Evolutionary conservation across 805 yeast genomes (phyloP), one percentile per base, ranked within the genome.

Genomic region (Cyberlindnera xylosilytica): DNA sequence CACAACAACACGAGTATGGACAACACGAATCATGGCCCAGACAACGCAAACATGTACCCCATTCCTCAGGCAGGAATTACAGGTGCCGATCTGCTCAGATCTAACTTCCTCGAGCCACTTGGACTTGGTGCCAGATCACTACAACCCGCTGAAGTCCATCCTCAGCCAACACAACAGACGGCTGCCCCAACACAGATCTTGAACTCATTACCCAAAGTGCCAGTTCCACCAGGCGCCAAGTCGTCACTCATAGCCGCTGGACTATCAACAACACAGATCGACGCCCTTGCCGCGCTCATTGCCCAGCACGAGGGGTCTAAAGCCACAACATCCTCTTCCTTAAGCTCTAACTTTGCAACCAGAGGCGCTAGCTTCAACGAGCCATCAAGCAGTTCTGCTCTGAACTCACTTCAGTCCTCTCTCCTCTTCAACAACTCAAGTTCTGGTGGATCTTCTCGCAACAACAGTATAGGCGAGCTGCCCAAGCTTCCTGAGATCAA

Each of bases 201-300:
- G 4, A 60, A 73, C 1, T 60, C 64, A 32, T 54, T 80, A 24
- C 88, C 89, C 13, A 74, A 75, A 50, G 78, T 81, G 13, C 74
- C 76, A 0, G 87, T 85, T 4, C 93, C 93, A 1, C 79, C 79
- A 6, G 87, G 88, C 10, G 91, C 90, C 2, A 75, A 78, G 48
- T 63, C 70, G 17, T 75, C 88, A 1, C 60, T 85, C 34, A 72
- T 73, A 6, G 74, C 78, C 6, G 87, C 82, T 3, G 93, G 93
- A 0, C 69, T 85, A 32, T 68, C 79, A 2, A 77, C 73, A 43
- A 79, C 78, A 28, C 93, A 85, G 58, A 83, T 85, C 12, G 87
- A 82, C 53, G 79, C 87, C 2, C 65, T 85, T 26, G 80, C 87
- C 6, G 87, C 87, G 0, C 68, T 84, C 39, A 77, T 84, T 24